phyloP scores from a whole-genome alignment of 495 filamentous ascomycete genomes.

The Pyrenula aspistea region DNA sequence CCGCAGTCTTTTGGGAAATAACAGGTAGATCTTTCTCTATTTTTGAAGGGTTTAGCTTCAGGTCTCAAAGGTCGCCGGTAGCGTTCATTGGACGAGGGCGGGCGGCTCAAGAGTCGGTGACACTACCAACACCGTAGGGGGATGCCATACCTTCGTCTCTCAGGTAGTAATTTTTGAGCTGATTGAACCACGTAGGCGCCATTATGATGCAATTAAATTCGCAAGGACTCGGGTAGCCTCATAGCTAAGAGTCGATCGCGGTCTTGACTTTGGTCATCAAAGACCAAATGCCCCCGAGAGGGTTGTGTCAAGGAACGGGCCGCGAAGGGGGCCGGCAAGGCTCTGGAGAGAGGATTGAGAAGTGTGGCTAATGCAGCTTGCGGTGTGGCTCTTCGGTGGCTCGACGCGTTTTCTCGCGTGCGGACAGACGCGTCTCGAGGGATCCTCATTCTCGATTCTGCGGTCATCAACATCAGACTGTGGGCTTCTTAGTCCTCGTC shows the following conservation, averaged over 20 bases:
- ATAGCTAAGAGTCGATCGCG: background rate
- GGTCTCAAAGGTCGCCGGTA: background rate
- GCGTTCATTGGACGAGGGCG: background rate
- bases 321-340: background rate
- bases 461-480: background rate
- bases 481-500: background rate
- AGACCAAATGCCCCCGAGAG: no score
- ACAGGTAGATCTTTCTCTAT: slow-evolving; percentile 25
- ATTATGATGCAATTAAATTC: background rate
- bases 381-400: background rate
- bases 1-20: slow-evolving; percentile 33
- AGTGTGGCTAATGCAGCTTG: background rate
- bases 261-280: no score
- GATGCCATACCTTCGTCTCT: background rate
- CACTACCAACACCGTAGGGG: background rate
- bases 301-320: background rate
- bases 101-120: background rate
- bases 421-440: no score
- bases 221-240: background rate
- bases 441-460: no score
- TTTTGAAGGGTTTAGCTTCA: background rate
- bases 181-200: background rate
- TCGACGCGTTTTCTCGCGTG: background rate
- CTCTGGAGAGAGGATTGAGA: background rate
- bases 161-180: background rate